Conservation (phyloP, 805 yeast species). For the Candida xiaguanensis region DNA sequence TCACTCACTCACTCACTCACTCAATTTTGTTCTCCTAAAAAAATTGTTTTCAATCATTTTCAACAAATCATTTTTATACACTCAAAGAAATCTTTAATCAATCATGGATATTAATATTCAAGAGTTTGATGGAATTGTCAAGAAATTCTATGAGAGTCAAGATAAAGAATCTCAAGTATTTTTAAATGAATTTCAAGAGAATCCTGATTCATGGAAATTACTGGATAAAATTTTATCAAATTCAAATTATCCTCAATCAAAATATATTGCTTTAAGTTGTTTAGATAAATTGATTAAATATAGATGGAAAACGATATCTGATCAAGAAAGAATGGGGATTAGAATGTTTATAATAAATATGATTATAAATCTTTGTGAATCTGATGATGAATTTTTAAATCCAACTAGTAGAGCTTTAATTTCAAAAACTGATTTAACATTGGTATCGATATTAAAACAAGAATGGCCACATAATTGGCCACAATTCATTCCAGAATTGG, state of each 20-base stretch:
- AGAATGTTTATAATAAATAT: constrained; percentile 90
- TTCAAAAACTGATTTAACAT: constrained; percentile 88
- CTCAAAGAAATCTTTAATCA: neutral
- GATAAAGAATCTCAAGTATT: constrained; percentile 70
- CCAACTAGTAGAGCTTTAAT: constrained; percentile 74
- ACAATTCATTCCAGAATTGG: constrained; percentile 89
- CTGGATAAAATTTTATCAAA: constrained; percentile 84
- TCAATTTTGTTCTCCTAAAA: neutral
- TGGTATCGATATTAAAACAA: constrained; percentile 91
- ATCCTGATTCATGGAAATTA: constrained; percentile 93
- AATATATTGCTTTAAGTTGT: constrained; percentile 87
- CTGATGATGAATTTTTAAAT: constrained; percentile 56
- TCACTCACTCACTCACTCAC: neutral
- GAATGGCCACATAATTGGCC: constrained; percentile 99
- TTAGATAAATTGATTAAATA: constrained; percentile 86
- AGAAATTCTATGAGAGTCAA: constrained; percentile 69
- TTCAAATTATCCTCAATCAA: constrained; percentile 78
- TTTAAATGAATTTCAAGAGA: constrained; percentile 81
- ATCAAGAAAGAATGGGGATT: constrained; percentile 85
- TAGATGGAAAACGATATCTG: constrained; percentile 90
- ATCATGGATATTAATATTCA: constrained; percentile 14
- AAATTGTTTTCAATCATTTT: neutral
- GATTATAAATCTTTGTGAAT: constrained; percentile 88
- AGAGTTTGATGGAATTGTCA: constrained; percentile 79
- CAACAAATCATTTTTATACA: neutral